A percentile compares a stretch with the other conserved stretches of the same genome.
phyloP scores from a whole-genome alignment of 2,329 filamentous ascomycete species.

The Penicillium sp. region DNA sequence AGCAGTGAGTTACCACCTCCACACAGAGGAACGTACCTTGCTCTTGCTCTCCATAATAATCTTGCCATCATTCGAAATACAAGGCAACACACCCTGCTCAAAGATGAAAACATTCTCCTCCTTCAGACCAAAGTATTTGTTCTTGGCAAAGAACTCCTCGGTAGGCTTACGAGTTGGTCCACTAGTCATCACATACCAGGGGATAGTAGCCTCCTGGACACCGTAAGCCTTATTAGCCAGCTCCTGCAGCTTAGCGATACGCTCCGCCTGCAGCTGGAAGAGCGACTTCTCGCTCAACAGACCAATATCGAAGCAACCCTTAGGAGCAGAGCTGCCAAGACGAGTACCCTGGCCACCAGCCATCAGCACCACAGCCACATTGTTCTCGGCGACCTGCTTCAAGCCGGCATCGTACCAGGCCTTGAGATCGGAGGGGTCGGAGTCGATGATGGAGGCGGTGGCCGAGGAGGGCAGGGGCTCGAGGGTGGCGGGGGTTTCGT shows the following conservation, averaged over 20 bases:
- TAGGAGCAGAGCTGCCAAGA: constrained; percentile 91
- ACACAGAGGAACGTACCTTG: constrained; percentile 59
- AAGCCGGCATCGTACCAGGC: constrained; percentile 80
- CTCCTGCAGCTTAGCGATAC: constrained; percentile 84
- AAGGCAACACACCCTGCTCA: constrained; percentile 94
- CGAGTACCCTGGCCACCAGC: constrained; percentile 96
- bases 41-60: constrained; percentile 90
- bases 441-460: constrained; percentile 90
- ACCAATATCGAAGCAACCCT: constrained; percentile 97
- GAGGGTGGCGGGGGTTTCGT: constrained; percentile 62
- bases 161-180: constrained; percentile 90
- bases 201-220: constrained; percentile 69
- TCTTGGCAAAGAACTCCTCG: constrained; percentile 88
- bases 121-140: constrained; percentile 88
- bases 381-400: constrained; percentile 69
- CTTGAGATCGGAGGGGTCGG: constrained; percentile 75
- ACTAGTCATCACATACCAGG: constrained; percentile 99
- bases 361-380: constrained; percentile 89
- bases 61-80: constrained; percentile 97
- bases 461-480: constrained; percentile 88
- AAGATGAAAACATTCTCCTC: constrained; percentile 90
- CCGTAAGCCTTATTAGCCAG: constrained; percentile 75
- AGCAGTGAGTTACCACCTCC: not conserved
- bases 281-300: constrained; percentile 91
- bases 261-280: constrained; percentile 96